Evolutionary conservation across 176 grass and related monocot species (phyloP).

Genomic region (Oryza officinalis): DNA sequence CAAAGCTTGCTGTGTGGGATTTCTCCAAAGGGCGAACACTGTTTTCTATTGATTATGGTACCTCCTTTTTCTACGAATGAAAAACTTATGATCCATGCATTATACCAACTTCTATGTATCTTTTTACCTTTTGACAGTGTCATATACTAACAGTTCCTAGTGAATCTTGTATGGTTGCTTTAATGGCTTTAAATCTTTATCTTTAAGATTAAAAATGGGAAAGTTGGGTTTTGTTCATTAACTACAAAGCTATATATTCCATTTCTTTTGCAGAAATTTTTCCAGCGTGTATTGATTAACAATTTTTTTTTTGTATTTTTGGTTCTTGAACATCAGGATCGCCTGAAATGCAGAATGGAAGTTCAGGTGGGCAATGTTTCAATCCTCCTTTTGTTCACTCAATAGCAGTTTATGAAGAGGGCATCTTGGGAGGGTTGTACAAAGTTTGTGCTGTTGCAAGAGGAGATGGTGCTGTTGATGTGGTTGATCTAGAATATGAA

Average conservation of each 20-base stretch:
- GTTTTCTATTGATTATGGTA: constrained; percentile 92
- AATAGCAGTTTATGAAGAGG: constrained; percentile 72
- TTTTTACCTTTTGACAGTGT: neutral
- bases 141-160: constrained; percentile 18
- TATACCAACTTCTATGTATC: constrained; percentile 1
- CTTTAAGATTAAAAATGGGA: neutral
- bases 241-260: neutral
- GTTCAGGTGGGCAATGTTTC: constrained; percentile 70
- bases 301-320: neutral
- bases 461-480: constrained; percentile 83
- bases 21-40: constrained; percentile 81
- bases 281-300: neutral
- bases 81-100: neutral
- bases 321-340: constrained; percentile 52
- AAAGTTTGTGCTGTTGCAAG: constrained; percentile 95
- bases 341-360: constrained; percentile 53
- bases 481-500: constrained; percentile 84
- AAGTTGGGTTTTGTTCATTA: neutral
- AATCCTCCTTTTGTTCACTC: constrained; percentile 97
- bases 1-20: constrained; percentile 83
- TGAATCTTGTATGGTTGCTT: constrained; percentile 24
- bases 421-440: constrained; percentile 53
- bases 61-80: constrained; percentile 18
- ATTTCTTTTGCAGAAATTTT: neutral
- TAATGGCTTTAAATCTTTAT: neutral